Evolutionary conservation across 495 filamentous ascomycete species (phyloP).

Genomic region (Endocarpon pusillum): DNA sequence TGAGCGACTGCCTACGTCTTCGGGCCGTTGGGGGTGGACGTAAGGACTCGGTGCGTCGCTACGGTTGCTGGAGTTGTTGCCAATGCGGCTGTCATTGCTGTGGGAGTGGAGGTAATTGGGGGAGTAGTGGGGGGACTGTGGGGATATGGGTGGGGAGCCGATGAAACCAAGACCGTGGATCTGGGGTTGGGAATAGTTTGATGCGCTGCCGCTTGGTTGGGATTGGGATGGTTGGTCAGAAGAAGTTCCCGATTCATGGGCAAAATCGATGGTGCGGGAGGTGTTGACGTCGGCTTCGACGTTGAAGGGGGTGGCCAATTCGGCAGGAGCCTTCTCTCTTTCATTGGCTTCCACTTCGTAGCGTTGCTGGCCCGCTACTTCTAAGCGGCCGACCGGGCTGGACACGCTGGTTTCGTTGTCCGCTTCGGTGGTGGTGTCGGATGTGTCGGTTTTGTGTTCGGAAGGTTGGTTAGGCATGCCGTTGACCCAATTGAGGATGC

Average conservation of each 20-base stretch:
- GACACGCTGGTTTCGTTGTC: slow-evolving; percentile 1
- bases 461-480: slow-evolving; percentile 2
- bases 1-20: background rate
- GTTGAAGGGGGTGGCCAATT: slow-evolving; percentile 2
- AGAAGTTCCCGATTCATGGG: background rate
- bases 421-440: background rate
- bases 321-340: background rate
- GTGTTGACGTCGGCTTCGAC: background rate
- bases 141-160: slow-evolving; percentile 1
- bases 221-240: background rate
- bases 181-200: slow-evolving; percentile 1
- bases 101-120: background rate
- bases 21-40: background rate
- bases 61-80: background rate
- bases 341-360: slow-evolving; percentile 5
- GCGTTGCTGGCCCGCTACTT: slow-evolving; percentile 1
- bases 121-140: background rate
- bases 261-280: background rate
- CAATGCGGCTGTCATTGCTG: background rate
- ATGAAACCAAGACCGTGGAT: background rate
- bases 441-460: slow-evolving; percentile 1
- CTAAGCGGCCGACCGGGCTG: slow-evolving; percentile 1
- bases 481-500: slow-evolving; percentile 5
- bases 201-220: background rate
- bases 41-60: background rate